Evolutionary conservation across 495 filamentous ascomycete species (phyloP), one percentile per base, ranked within the genome.

Genomic region (Xylaria cubensis): DNA sequence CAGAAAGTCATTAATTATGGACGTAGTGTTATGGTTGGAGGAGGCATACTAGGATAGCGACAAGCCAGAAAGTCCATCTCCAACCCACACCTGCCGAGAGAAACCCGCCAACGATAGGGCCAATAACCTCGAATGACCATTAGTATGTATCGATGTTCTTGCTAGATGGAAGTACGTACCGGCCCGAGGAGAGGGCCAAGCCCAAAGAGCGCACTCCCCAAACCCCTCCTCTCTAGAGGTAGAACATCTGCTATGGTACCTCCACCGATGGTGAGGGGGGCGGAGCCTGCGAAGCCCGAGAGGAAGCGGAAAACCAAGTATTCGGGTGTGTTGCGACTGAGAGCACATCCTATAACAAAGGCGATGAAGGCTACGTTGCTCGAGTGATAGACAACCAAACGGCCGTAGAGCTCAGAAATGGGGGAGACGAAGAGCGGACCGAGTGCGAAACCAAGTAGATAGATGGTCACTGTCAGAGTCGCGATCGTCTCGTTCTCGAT

Each of bases 1-100:
- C 34, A 3, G n/a, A 48, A 46, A 48, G 9, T 65, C 32, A 65
- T 21, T 34, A 3, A 6, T 50, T 24, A 4, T 50, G 1, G 3
- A 34, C 17, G 42, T 7, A 65, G 21, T 5, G 8, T 32, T 44
- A 8, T 26, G 19, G 19, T 76, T 91, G 81, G 64, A 69, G 24
- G 88, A 36, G 34, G 71, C 66, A 71, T 75, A 78, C 78, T 5
- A 84, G 73, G 48, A 86, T 82, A 0, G 88, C 85, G 8, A 87
- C 86, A 32, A 87, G 77, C 80, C 87, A 88, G 79, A 93, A 93
- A 26, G 87, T 83, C 91, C 90, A 93, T 64, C 90, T 84, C 92
- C 92, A 93, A 1, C 81, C 80, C 5, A 87, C 74, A 67, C 8
- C 81, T 48, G 70, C 88, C 76, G 42, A 84, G 9, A 91, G 67